Conservation (phyloP, 2,329 filamentous ascomycete species). For the Talaromyces piceae region DNA sequence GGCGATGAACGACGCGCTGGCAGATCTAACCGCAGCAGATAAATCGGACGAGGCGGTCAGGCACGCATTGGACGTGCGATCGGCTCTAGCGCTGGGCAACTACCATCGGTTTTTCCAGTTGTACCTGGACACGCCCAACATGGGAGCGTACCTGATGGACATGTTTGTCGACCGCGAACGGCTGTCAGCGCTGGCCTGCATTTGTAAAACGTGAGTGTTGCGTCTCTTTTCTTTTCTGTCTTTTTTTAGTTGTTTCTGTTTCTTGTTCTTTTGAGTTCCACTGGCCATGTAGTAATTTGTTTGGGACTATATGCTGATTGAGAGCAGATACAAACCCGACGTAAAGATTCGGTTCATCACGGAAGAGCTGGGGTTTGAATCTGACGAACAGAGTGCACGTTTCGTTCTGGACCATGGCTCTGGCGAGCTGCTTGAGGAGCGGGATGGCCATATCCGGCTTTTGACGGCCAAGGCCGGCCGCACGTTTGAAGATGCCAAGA, state of each 20-base stretch:
- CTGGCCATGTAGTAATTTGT: too few relatives aligned
- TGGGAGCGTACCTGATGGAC: constrained; percentile 98
- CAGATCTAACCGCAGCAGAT: constrained; percentile 97
- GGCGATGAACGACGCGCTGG: constrained; percentile 95
- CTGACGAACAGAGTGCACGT: constrained; percentile 79
- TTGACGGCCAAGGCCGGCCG: constrained; percentile 63
- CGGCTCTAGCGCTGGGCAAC: constrained; percentile 84
- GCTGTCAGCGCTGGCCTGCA: constrained; percentile 78
- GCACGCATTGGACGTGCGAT: constrained; percentile 86
- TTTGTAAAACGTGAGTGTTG: constrained; percentile 94
- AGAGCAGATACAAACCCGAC: constrained; percentile 76
- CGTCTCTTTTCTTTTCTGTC: too few relatives aligned
- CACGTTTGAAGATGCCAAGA: constrained; percentile 67
- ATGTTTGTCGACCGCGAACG: constrained; percentile 96
- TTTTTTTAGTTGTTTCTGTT: not conserved
- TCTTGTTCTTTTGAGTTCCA: not conserved
- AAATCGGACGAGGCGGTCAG: constrained; percentile 77
- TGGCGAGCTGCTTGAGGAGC: constrained; percentile 68
- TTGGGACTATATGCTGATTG: constrained; percentile 47
- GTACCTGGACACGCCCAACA: constrained; percentile 87
- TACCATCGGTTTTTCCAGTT: constrained; percentile 98
- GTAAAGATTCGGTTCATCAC: constrained; percentile 86
- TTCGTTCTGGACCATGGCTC: constrained; percentile 80
- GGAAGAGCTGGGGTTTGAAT: constrained; percentile 92
- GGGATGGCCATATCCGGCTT: constrained; percentile 64